Evolutionary conservation across 2,329 filamentous ascomycete genomes (phyloP), one percentile per base, ranked within the genome.

Genomic region (Elsinoe fawcettii): DNA sequence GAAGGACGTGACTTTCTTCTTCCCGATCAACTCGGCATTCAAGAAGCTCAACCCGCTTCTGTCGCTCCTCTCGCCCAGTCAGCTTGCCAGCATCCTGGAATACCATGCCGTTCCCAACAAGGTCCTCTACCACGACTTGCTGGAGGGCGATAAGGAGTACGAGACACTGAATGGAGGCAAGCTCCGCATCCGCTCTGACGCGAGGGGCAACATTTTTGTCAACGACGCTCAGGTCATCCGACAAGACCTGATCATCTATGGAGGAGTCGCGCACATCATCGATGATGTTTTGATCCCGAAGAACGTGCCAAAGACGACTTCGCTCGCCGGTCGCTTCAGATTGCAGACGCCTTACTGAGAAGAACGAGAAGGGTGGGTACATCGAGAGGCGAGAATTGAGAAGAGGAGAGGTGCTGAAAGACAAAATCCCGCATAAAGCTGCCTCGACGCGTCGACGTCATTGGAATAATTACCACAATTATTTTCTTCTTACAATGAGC

Each of bases 211-310:
- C 23, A 43, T 60, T 8, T 55, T 47, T 20, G 61, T 63, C 11
- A 60, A 60, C 34, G 55, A 51, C 12, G 54, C 51, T 3, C 44
- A 49, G 39, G 47, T 60, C 22, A 44, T 63, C 37, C 56, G 56
- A 22, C 41, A 60, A n/a, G 61, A 63, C 23, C 47, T 63, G 7
- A 55, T 62, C 23, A 44, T 60, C 14, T 63, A 62, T 51, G 61
- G 61, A 5, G 61, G 61, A 18, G 62, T 63, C 7, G 59, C 62
- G 22, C 60, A 62, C 54, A 34, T 63, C 56, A 63, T 53, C 14
- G 49, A 53, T 22, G 49, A 53, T 25, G 49, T 53, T 16, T 23
- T 53, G 49, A 53, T 53, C 6, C 49, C 49, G 12, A 53, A 39
- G 49, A 34, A 53, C 20, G 32, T 53, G 3, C 49, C 49, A 5